A percentile compares a stretch with the other conserved stretches of the same genome.
phyloP scores from a whole-genome alignment of 2,329 filamentous ascomycete genomes.

The Domatiomyces globalis region DNA sequence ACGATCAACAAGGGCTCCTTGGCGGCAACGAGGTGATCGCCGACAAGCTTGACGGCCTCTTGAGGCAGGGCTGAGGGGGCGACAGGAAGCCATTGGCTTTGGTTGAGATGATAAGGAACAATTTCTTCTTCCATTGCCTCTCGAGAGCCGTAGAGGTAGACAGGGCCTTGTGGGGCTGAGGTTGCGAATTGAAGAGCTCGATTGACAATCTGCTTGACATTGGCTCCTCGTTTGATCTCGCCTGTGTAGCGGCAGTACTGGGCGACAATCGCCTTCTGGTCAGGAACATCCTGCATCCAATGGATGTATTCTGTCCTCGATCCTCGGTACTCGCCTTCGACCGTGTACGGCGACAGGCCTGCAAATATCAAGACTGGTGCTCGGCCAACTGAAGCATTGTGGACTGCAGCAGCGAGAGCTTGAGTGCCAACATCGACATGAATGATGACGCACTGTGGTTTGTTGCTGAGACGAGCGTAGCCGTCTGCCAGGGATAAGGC shows the following conservation, averaged over 20 bases:
- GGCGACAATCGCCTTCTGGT: constrained; percentile 63
- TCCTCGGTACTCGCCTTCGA: constrained; percentile 63
- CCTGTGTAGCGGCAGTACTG: constrained; percentile 77
- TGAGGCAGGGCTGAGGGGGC: constrained; percentile 49
- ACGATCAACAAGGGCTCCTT: constrained; percentile 37
- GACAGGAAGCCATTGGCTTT: constrained; percentile 56
- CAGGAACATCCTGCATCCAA: constrained; percentile 72
- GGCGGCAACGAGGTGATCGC: constrained; percentile 31
- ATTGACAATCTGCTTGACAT: constrained; percentile 81
- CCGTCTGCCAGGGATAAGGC: constrained; percentile 75
- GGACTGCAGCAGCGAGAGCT: constrained; percentile 60
- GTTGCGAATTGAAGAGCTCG: constrained; percentile 69
- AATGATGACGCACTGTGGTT: constrained; percentile 63
- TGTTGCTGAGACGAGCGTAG: constrained; percentile 56
- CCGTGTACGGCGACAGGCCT: constrained; percentile 60
- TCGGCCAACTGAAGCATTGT: constrained; percentile 63
- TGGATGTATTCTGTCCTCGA: constrained; percentile 74
- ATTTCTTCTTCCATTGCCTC: constrained; percentile 82
- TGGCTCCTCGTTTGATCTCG: constrained; percentile 71
- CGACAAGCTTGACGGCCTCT: constrained; percentile 32
- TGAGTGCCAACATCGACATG: constrained; percentile 75
- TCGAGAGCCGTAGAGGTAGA: constrained; percentile 62
- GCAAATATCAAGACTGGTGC: constrained; percentile 66
- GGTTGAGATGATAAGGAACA: constrained; percentile 53
- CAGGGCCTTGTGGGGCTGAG: constrained; percentile 62